Evolutionary conservation across 139 green algal genomes (phyloP), one percentile per base, ranked within the genome.

Genomic region (Picocystis salinarum): DNA sequence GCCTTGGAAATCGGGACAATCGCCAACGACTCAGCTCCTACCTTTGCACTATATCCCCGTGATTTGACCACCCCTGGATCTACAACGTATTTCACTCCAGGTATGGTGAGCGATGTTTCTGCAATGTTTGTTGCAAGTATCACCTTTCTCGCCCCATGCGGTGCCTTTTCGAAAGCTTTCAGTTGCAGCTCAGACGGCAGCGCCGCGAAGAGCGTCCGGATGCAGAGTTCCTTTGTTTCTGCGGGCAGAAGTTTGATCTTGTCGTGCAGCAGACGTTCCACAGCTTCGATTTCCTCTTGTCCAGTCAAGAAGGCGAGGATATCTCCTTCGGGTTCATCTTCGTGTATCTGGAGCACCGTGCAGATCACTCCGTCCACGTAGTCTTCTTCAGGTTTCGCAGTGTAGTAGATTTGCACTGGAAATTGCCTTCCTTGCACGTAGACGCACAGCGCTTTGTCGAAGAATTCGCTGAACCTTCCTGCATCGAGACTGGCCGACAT

Each of bases 221-320:
- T 83, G 44, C 88, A 61, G 17, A 94, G 49, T 28, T 76, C 62
- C 0, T 73, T n/a, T 4, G 44, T 33, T 24, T 13, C 4, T 3
- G 1, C 11, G 3, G 31, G 51, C 28, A 73, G 41, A 15, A 51
- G 47, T 15, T 92, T 75, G 20, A 94, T 93, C 57, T 93, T 82
- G 13, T 76, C 66, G 10, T 62, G 28, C 4, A 93, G 51, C 34
- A 92, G 60, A 6, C 72, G 42, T 26, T 73, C 56, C 25, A 77
- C 48, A 2, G 66, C 27, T 53, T 92, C 71, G 25, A 95, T 79
- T 64, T 95, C 83, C 1, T 67, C 40, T 58, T 91, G 80, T 3
- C 83, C 84, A 0, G 88, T 98, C 77, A 98, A 89, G 76, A 98
- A 98, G 51, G 95, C 87, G 24, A 98, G 76, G 63, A 98, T 93